Evolutionary conservation across 1,284 basidiomycete genomes (phyloP), one percentile per base, ranked within the genome.

Genomic region (Melampsora larici-populina): DNA sequence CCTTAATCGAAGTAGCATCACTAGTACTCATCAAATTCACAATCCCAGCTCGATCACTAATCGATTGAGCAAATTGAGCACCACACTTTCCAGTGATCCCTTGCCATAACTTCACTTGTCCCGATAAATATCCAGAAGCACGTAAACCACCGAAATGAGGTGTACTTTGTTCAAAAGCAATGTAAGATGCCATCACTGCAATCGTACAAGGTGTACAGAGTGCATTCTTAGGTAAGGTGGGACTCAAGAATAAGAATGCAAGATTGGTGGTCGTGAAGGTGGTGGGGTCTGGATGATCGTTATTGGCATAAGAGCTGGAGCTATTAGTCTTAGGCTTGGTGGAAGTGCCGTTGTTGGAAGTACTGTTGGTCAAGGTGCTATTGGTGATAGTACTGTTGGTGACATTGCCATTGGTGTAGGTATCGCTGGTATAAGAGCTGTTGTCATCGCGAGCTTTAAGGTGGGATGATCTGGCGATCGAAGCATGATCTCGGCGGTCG

Each of bases 81-180:
- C 75, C 75, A 60, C 75, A 77, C 8, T 63, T 65, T 17, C 17
- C 51, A 17, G 24, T 51, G 43, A 77, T 49, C 21, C 65, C 66
- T 60, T 77, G n/a, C 75, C 75, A 77, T 15, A 77, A 65, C 36
- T 69, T 69, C 11, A 77, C 36, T 48, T 77, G 75, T 8, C 75
- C 75, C 18, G 75, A 77, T 18, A 77, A 51, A 33, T 63, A 77
- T 7, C 75, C 75, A 8, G 75, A 77, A 60, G 75, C 60, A 33
- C 40, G 21, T 55, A 77, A 65, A 17, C 75, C 75, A 24, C 75
- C 75, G 31, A 70, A 70, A 33, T 77, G 67, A 49, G 75, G 75
- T 4, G 58, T 64, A 29, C 66, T 48, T 49, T 77, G 75, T 31
- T 70, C 75, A 43, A 77, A 77, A 24, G 65, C 67, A 11, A 77